Base-by-base conservation (phyloP, 306 rosid genomes). In the Ziziphus jujuba region DNA sequence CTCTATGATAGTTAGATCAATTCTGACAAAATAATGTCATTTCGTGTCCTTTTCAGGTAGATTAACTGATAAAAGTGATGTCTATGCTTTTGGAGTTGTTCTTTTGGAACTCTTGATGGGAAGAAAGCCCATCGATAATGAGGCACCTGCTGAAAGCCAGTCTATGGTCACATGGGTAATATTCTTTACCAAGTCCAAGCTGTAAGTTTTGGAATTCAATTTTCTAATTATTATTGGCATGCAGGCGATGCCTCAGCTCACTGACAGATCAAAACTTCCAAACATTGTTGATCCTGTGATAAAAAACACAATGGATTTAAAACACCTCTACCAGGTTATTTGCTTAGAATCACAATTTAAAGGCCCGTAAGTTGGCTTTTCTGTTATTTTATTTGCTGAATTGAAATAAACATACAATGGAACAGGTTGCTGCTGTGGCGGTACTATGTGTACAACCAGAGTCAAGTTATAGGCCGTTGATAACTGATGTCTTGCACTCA, bases 371-470 rank as follows among this genome's bases (percentile, higher is more conserved):
- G 49, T 44, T 59, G 44, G 56, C 38, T 20, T 28, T 40, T 45
- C 16, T 16, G 38, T 14, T 14, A 22, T 31, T 34, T 65, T 28
- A 28, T 28, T 55, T 51, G 66, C 45, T 52, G 71, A 69, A 36
- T 72, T 55, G 53, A 53, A 61, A 0, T 6, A 24, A 5, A 48
- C 56, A 28, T 43, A 44, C 53, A 43, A 62, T 79, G 77, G 71
- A 49, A 78, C 86, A 92, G 98, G 95, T 93, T 69, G 98, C 97
- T 73, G 98, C 97, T 5, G 98, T 93, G 56, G 97, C 96, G 56
- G 91, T 93, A 58, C 80, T 93, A 5, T 93, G 98, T 44, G 96
- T 93, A 58, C 98, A 93, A 75, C 63, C 95, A 15, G 98, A 93
- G 75, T 89, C 98, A 23, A 88, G 95, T 72, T 93, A 93, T 75